These are phyloP conservation scores for Lactuca sativa DNA, from an alignment of 129 eudicot genomes.

Conservation along the genomic window DNA sequence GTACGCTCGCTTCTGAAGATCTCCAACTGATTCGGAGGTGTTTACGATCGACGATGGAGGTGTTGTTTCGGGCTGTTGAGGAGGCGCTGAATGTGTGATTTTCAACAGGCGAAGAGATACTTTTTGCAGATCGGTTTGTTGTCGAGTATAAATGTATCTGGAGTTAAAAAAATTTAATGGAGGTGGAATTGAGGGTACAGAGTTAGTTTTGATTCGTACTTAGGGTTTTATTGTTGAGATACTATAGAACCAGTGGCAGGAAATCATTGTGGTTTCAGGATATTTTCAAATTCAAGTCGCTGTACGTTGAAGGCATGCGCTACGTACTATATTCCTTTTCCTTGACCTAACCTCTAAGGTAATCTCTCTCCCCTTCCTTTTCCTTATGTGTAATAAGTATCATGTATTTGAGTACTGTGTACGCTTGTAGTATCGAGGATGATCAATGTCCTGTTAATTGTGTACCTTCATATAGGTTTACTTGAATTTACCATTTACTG, in stretches of 20 bases:
- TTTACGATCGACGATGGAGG: conserved; percentile 21
- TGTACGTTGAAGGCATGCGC: conserved; percentile 31
- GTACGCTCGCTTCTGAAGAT: conserved; percentile 3
- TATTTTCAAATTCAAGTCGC: conserved; percentile 19
- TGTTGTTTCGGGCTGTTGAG: neutral
- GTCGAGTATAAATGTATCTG: conserved; percentile 14
- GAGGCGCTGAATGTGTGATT: conserved; percentile 20
- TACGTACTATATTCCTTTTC: conserved; percentile 24
- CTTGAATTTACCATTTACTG: conserved; percentile 24
- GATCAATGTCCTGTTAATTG: conserved; percentile 15
- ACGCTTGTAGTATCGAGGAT: neutral
- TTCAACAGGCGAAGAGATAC: neutral
- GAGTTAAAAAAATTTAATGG: conserved; percentile 7
- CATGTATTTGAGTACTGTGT: conserved; percentile 8
- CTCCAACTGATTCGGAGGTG: conserved; percentile 21
- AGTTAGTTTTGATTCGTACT: conserved; percentile 16
- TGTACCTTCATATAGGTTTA: conserved; percentile 6
- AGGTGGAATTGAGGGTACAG: conserved; percentile 23
- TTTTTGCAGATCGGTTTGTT: conserved; percentile 9
- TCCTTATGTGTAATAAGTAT: conserved; percentile 2
- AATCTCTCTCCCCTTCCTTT: neutral
- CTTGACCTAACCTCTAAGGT: conserved; percentile 18
- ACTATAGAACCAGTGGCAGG: neutral
- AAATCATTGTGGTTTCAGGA: conserved; percentile 29
- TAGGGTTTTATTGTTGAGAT: conserved; percentile 29